These are phyloP conservation scores for Globisporangium rhizosaccharum DNA, from an alignment of 352 stramenopile species.

Conservation along the genomic window DNA sequence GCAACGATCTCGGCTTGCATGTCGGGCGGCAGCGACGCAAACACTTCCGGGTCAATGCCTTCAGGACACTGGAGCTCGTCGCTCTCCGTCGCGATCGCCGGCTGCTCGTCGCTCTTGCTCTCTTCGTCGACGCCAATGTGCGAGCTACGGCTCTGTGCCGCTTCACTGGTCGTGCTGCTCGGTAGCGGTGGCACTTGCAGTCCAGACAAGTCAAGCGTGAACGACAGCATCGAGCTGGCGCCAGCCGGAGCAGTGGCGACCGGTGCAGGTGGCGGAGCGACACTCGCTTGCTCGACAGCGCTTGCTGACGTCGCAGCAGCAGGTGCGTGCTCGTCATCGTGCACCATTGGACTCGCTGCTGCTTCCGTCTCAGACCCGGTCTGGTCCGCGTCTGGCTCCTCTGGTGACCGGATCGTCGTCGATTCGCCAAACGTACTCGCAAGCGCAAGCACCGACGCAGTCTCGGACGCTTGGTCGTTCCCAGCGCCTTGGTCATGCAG, in stretches of 20 bases:
- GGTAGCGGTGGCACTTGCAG: slow-evolving; percentile 25
- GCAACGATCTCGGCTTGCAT: slow-evolving; percentile 96
- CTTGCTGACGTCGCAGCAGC: no score
- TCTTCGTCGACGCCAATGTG: slow-evolving; percentile 14
- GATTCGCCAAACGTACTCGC: slow-evolving; percentile 80
- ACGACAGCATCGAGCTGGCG: slow-evolving; percentile 62
- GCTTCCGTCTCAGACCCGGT: slow-evolving; percentile 35
- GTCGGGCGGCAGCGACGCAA: slow-evolving; percentile 91
- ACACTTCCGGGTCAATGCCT: slow-evolving; percentile 97
- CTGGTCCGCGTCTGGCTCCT: slow-evolving; percentile 49
- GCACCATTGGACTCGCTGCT: slow-evolving; percentile 20
- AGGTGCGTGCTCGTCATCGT: slow-evolving; percentile 11
- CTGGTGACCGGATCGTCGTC: slow-evolving; percentile 69
- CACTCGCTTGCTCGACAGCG: not conserved
- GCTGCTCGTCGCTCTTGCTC: slow-evolving; percentile 20
- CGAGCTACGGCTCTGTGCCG: not conserved
- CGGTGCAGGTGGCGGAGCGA: slow-evolving; percentile 28
- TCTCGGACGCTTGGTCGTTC: slow-evolving; percentile 36
- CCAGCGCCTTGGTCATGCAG: slow-evolving; percentile 12
- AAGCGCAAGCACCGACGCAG: slow-evolving; percentile 77
- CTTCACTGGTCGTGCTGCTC: not conserved
- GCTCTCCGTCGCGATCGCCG: not conserved
- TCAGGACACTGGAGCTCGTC: slow-evolving; percentile 77
- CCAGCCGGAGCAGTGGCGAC: slow-evolving; percentile 6
- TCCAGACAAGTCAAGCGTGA: slow-evolving; percentile 73